phyloP scores from a whole-genome alignment of 2,329 filamentous ascomycete species.

The Pseudogymnoascus sp. region DNA sequence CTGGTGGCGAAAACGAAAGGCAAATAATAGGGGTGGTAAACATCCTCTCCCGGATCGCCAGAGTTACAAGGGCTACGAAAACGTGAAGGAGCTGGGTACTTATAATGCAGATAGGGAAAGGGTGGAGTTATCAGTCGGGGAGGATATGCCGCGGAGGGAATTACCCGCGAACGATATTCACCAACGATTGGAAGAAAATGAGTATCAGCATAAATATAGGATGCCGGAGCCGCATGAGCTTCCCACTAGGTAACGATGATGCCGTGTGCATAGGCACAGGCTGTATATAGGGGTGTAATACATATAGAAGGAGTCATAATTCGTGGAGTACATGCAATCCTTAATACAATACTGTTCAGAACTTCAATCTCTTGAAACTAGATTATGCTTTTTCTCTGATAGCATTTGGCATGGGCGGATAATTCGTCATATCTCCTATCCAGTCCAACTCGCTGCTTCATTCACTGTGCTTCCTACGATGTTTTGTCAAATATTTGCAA shows the following conservation, averaged over 20 bases:
- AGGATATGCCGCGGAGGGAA: not conserved
- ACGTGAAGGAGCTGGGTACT: not conserved
- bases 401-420: not conserved
- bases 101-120: not conserved
- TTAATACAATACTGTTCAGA: not conserved
- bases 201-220: not conserved
- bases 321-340: not conserved
- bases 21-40: not conserved
- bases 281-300: not conserved
- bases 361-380: not conserved
- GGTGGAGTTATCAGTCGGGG: not conserved
- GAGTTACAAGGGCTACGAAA: not conserved
- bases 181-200: not conserved
- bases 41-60: not conserved
- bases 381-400: not conserved
- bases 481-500: not conserved
- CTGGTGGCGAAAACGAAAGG: conserved; percentile 33
- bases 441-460: not conserved
- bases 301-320: not conserved
- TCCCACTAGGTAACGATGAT: not conserved
- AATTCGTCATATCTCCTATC: not conserved
- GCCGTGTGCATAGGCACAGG: not conserved
- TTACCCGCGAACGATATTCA: not conserved
- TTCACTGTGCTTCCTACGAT: not conserved
- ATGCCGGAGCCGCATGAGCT: not conserved